Conservation (phyloP, 2,329 filamentous ascomycete species). For the Fusarium sp. region DNA sequence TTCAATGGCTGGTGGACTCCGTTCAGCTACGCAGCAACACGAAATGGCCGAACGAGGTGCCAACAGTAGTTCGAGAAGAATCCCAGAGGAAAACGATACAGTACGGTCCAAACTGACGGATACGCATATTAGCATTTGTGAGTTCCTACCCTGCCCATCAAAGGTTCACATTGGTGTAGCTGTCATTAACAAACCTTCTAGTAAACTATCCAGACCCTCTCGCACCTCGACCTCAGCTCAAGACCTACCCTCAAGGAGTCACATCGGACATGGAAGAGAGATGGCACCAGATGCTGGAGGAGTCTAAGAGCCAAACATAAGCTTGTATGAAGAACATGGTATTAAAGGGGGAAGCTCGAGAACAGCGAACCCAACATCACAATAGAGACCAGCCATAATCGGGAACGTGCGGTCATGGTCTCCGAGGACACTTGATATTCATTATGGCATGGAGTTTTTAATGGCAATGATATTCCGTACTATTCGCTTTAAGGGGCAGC, state of each 20-base stretch:
- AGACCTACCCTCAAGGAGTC: conserved; percentile 53
- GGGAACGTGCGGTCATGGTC: not conserved
- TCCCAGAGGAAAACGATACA: conserved; percentile 57
- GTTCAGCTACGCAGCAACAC: conserved; percentile 35
- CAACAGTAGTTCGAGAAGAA: conserved; percentile 51
- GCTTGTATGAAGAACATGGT: not conserved
- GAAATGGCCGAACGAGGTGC: conserved; percentile 39
- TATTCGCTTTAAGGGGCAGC: not conserved
- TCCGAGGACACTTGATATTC: not conserved
- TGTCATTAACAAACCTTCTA: conserved; percentile 27
- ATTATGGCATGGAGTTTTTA: not conserved
- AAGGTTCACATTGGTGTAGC: not conserved
- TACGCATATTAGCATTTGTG: conserved; percentile 60
- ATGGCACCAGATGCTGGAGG: conserved; percentile 52
- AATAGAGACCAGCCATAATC: not conserved
- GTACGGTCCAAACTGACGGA: conserved; percentile 56
- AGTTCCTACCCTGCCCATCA: conserved; percentile 22
- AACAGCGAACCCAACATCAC: not conserved
- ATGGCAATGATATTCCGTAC: not conserved
- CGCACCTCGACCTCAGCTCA: conserved; percentile 50
- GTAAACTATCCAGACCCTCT: conserved; percentile 60
- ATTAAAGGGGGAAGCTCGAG: not conserved
- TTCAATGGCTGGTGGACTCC: conserved; percentile 36
- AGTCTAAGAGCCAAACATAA: conserved; percentile 18
- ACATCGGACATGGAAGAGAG: conserved; percentile 56